Evolutionary conservation across 495 filamentous ascomycete species (phyloP).

Genomic region (Xylaria sp.): DNA sequence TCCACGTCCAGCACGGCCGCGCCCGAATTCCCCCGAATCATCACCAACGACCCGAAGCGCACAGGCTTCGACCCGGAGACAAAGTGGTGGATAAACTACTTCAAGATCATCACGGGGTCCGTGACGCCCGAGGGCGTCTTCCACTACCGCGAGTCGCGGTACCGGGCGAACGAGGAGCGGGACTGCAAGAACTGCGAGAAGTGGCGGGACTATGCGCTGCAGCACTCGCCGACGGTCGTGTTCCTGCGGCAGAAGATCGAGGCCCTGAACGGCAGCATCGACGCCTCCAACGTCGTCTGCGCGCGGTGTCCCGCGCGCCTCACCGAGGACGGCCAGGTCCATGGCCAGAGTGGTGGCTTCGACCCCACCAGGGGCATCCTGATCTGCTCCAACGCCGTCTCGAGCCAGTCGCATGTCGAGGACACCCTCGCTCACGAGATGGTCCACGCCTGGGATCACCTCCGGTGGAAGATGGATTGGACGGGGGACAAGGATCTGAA

Average conservation of each 20-base stretch:
- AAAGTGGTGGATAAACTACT: slow-evolving; percentile 79
- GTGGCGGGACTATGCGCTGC: slow-evolving; percentile 77
- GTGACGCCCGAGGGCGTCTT: slow-evolving; percentile 72
- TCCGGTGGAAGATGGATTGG: slow-evolving; percentile 89
- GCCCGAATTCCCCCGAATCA: slow-evolving; percentile 37
- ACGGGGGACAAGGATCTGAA: slow-evolving; percentile 68
- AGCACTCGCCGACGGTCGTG: slow-evolving; percentile 82
- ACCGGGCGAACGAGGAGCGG: slow-evolving; percentile 67
- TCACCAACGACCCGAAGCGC: slow-evolving; percentile 56
- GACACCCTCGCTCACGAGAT: slow-evolving; percentile 97
- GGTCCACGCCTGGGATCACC: slow-evolving; percentile 94
- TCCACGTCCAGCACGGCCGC: slow-evolving; percentile 16
- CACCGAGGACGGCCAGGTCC: slow-evolving; percentile 50
- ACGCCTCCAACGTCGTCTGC: slow-evolving; percentile 78
- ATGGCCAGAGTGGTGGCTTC: slow-evolving; percentile 75
- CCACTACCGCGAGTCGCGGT: slow-evolving; percentile 73
- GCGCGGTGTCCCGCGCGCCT: slow-evolving; percentile 68
- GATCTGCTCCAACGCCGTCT: slow-evolving; percentile 87
- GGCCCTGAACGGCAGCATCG: slow-evolving; percentile 76
- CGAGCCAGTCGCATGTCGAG: slow-evolving; percentile 77
- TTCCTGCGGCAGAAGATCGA: slow-evolving; percentile 81
- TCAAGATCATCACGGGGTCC: slow-evolving; percentile 73
- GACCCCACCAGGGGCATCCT: slow-evolving; percentile 82
- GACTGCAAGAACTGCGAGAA: slow-evolving; percentile 82
- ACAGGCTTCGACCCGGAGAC: slow-evolving; percentile 68